phyloP scores from a whole-genome alignment of 371 early-diverging fungal species.

The Rhizopus arrhizus region DNA sequence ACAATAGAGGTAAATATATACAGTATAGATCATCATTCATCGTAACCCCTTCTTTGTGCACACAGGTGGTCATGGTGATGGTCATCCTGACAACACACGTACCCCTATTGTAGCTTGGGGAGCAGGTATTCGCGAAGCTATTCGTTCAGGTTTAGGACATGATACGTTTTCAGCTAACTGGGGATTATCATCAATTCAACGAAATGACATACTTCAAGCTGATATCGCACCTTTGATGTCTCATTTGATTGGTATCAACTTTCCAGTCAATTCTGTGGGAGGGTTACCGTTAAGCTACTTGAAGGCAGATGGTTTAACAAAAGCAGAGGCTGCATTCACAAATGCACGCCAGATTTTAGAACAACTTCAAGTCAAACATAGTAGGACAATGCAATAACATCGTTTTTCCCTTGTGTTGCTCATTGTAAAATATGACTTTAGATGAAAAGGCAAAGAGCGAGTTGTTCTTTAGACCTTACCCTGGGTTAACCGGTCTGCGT shows the following conservation, averaged over 20 bases:
- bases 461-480: conserved; percentile 78
- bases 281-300: conserved; percentile 81
- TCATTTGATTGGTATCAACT: conserved; percentile 79
- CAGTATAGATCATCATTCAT: not conserved
- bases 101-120: conserved; percentile 97
- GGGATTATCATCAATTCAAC: conserved; percentile 56
- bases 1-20: conserved; percentile 66
- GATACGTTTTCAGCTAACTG: conserved; percentile 75
- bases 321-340: conserved; percentile 72
- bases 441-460: conserved; percentile 76
- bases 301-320: conserved; percentile 62
- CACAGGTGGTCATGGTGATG: conserved; percentile 89
- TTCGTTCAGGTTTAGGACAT: conserved; percentile 43
- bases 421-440: conserved; percentile 9
- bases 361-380: conserved; percentile 83
- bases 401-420: not conserved
- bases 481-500: conserved; percentile 54
- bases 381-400: conserved; percentile 18
- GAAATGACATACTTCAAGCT: conserved; percentile 89
- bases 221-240: conserved; percentile 97
- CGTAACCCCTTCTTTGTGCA: not conserved
- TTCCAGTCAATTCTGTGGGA: conserved; percentile 94
- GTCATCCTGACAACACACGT: conserved; percentile 92
- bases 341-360: conserved; percentile 86
- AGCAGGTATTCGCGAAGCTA: conserved; percentile 77